Percentiles rank a stretch among this genome's conserved stretches.
These are phyloP conservation scores for Phascolomyces articulosus DNA, from an alignment of 371 early-diverging fungal genomes.

Conservation along the genomic window DNA sequence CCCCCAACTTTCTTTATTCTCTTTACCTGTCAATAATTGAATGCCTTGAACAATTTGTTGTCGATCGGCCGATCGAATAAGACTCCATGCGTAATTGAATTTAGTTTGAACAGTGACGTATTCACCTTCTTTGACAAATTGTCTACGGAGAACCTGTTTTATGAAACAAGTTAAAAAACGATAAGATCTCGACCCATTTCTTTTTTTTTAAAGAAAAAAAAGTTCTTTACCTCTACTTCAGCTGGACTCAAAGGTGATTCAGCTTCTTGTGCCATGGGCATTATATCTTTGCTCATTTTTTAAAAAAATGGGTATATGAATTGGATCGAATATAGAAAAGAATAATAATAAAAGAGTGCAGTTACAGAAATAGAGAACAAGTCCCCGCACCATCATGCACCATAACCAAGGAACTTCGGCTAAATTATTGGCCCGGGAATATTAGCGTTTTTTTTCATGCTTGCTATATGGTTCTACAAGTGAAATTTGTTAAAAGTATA, in stretches of 20 bases:
- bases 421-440: no score
- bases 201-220: background rate
- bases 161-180: background rate
- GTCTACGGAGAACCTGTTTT: slow-evolving; percentile 67
- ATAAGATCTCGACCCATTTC: no score
- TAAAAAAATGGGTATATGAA: background rate
- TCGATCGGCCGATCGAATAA: slow-evolving; percentile 69
- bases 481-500: no score
- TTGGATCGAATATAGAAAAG: background rate
- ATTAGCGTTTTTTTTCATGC: no score
- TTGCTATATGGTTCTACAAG: no score
- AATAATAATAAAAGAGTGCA: no score
- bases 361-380: background rate
- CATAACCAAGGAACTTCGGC: no score
- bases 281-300: slow-evolving; percentile 1
- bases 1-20: background rate
- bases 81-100: slow-evolving; percentile 96
- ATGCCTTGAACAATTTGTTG: slow-evolving; percentile 80
- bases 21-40: slow-evolving; percentile 70
- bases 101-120: slow-evolving; percentile 84
- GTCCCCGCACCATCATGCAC: no score
- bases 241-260: slow-evolving; percentile 39
- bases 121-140: slow-evolving; percentile 72
- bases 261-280: slow-evolving; percentile 47
- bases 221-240: slow-evolving; percentile 34